These are phyloP conservation scores for Cutaneotrichosporon arboriforme DNA, from an alignment of 1,284 basidiomycete genomes.

Conservation along the genomic window DNA sequence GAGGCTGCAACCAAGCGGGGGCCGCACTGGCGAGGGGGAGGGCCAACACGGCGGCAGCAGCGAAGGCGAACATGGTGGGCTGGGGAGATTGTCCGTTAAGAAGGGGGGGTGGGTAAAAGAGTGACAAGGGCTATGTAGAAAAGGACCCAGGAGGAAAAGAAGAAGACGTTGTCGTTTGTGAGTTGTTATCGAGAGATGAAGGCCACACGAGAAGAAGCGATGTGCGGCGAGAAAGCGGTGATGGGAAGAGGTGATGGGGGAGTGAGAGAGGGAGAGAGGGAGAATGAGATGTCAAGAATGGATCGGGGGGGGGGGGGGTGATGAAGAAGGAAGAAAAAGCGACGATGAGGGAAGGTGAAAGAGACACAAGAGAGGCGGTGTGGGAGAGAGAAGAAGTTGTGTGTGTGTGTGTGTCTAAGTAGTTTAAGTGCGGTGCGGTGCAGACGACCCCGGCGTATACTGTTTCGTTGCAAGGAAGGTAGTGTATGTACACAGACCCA, in stretches of 20 bases:
- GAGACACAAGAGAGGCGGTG: no score
- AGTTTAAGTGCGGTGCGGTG: no score
- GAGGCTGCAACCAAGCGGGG: conserved; percentile 12
- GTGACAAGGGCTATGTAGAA: not conserved
- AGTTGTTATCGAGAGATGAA: not conserved
- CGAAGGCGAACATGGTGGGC: conserved; percentile 11
- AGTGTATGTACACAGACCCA: no score
- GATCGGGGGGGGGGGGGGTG: not conserved
- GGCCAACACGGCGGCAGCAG: conserved; percentile 7
- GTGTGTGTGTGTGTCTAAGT: no score
- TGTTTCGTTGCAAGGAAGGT: no score
- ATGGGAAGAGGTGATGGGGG: not conserved
- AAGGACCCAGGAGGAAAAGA: not conserved
- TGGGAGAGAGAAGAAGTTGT: not conserved
- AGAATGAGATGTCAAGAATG: not conserved
- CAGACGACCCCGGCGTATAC: no score
- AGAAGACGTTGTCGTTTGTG: no score
- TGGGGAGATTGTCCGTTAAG: not conserved
- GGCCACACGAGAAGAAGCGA: not conserved
- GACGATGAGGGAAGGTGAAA: no score
- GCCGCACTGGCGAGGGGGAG: conserved; percentile 5
- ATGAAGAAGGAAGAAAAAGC: no score
- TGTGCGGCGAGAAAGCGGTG: not conserved
- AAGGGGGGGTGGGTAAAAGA: not conserved
- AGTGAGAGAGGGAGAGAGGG: not conserved